Base-by-base conservation (phyloP, 768 basidiomycete genomes). In the Artomyces pyxidatus region DNA sequence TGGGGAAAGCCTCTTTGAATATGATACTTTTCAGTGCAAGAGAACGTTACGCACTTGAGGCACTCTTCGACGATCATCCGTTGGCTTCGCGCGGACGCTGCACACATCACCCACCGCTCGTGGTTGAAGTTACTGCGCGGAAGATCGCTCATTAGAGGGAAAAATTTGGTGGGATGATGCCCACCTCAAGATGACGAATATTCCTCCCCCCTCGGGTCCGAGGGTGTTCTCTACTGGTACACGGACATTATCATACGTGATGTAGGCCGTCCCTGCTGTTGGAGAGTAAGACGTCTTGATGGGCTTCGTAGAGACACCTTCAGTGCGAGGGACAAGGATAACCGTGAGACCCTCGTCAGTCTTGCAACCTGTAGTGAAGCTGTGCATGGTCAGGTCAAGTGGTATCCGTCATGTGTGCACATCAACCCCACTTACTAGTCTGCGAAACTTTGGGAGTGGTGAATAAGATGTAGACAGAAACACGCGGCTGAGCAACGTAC, bases 71-170 rank as follows among this genome's bases (percentile, higher is more conserved):
- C 76, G 62, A 78, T 70, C 39, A 70, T 51, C 23, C 92, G 78
- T 56, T 90, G 88, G 27, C 72, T 63, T 27, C 76, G 71, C 21
- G 80, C 80, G 37, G 77, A 79, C 27, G 76, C 70, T 59, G 85
- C 87, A 63, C 80, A 81, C 86, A 93, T 92, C 19, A 91, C 88
- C 89, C 88, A 93, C 51, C 87, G 83, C 62, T 93, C 91, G 65
- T 94, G 91, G 63, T 95, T 95, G 71, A 95, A 95, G 69, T 95
- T 96, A 57, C 85, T 62, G 42, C 43, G 32, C 42, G 9, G 28
- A 19, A 27, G 38, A 14, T 5, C 16, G 26, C 12, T 38, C 12
- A 22, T 14, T 17, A 28, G 12, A 27, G 9, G 17, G 6, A 30
- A 4, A 45, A 17, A 22, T 6, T 11, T 21, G 11, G n/a, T 16